phyloP scores from a whole-genome alignment of 208 protist genomes.

The Strigomonas galati region DNA sequence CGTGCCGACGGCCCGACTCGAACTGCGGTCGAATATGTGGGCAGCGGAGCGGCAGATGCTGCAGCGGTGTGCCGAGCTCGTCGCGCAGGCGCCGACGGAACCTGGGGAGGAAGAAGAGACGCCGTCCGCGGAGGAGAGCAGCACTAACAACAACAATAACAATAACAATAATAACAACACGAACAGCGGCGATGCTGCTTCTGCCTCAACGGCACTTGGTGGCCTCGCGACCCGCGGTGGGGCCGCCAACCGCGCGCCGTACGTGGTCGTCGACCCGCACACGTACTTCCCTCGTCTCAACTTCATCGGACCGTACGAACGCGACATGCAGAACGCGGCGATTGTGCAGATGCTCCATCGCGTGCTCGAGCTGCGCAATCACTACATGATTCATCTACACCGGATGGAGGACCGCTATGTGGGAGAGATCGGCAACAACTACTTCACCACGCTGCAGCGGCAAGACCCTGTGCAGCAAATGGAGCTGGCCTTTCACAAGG shows the following conservation, averaged over 20 bases:
- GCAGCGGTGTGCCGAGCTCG: conserved; percentile 3
- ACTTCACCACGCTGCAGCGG: conserved; percentile 2
- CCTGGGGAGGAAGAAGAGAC: background rate
- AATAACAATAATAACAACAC: too few relatives aligned
- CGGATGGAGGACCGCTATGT: conserved; percentile 17
- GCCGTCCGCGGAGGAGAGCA: background rate
- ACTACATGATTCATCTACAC: conserved; percentile 43
- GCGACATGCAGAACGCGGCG: conserved; percentile 55
- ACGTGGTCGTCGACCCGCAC: conserved; percentile 62
- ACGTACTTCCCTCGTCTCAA: conserved; percentile 60
- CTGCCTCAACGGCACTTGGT: background rate
- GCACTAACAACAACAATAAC: too few relatives aligned
- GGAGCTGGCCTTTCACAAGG: conserved; percentile 26
- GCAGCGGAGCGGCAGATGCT: conserved; percentile 48
- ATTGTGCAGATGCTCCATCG: conserved; percentile 67
- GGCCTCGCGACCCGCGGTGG: background rate
- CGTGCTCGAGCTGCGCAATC: conserved; percentile 66
- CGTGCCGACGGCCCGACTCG: conserved; percentile 68
- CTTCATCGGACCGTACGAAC: conserved; percentile 60
- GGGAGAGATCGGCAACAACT: conserved; percentile 7
- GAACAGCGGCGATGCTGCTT: background rate
- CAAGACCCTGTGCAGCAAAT: conserved; percentile 11
- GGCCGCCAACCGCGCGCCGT: conserved; percentile 28
- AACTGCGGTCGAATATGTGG: conserved; percentile 73
- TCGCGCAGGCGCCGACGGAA: background rate